Percentiles rank a stretch among this genome's conserved stretches.
Evolutionary conservation across 345 rosid genomes (phyloP).

Genomic region (Pistacia integerrima): DNA sequence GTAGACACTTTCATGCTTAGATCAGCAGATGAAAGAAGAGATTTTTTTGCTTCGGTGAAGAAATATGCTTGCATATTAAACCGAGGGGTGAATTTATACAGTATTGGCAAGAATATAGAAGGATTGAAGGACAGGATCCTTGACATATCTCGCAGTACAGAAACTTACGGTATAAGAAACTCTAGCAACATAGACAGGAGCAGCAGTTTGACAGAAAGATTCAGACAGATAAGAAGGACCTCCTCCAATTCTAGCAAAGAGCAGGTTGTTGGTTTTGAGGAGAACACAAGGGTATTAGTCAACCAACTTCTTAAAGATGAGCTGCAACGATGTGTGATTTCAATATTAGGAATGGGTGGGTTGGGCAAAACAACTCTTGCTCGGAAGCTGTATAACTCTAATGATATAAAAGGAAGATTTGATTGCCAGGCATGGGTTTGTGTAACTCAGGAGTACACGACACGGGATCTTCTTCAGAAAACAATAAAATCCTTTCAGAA

Average conservation of each 20-base stretch:
- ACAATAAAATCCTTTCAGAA: constrained; percentile 23
- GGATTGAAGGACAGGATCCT: constrained; percentile 18
- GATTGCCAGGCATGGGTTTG: constrained; percentile 31
- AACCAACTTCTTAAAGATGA: constrained; percentile 16
- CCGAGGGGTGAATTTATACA: constrained; percentile 15
- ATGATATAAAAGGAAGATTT: constrained; percentile 20
- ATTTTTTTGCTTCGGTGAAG: constrained; percentile 2
- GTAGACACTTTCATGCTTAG: constrained; percentile 29
- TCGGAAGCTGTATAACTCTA: constrained; percentile 26
- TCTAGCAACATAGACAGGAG: constrained; percentile 4
- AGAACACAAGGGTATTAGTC: constrained; percentile 20
- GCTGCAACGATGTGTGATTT: constrained; percentile 25
- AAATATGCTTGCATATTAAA: constrained; percentile 9
- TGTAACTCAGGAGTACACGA: constrained; percentile 23
- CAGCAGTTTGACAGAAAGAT: constrained; percentile 11
- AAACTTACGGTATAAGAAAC: constrained; percentile 24
- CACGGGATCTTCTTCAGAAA: constrained; percentile 18
- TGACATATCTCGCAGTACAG: constrained; percentile 24
- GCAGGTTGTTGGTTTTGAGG: constrained; percentile 31
- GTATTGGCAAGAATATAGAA: constrained; percentile 15
- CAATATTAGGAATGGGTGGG: constrained; percentile 36
- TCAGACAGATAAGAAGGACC: constrained; percentile 25
- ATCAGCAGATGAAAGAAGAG: constrained; percentile 21
- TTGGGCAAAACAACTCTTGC: constrained; percentile 37
- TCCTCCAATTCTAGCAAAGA: constrained; percentile 24